Conservation (phyloP, 495 filamentous ascomycete genomes). For the Aspergillus nidulans region DNA sequence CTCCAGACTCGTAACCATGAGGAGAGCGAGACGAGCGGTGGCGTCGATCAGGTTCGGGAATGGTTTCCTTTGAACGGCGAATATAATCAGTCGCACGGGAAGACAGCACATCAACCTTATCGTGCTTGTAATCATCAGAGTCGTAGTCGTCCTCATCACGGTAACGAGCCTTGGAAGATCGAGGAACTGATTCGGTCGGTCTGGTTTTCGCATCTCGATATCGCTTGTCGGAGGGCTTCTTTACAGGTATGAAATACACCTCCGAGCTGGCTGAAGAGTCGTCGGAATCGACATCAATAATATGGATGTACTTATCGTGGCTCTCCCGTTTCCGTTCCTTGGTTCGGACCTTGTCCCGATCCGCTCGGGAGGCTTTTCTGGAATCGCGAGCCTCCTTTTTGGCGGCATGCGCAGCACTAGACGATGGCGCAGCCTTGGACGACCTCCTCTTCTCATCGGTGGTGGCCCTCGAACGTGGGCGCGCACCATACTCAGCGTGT, state of each 20-base stretch:
- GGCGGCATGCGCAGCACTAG: conserved; percentile 20
- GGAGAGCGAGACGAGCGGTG: conserved; percentile 31
- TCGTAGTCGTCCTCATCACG: conserved; percentile 27
- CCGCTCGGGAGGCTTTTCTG: conserved; percentile 28
- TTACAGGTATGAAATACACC: conserved; percentile 22
- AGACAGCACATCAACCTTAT: conserved; percentile 22
- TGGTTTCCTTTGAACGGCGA: conserved; percentile 24
- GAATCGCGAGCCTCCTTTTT: conserved; percentile 31
- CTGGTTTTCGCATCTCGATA: conserved; percentile 12
- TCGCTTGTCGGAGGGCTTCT: conserved; percentile 15
- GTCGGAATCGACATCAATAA: conserved; percentile 32
- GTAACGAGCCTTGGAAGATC: conserved; percentile 9
- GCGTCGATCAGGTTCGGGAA: conserved; percentile 23
- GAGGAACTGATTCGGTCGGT: conserved; percentile 18
- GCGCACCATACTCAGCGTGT: conserved; percentile 36
- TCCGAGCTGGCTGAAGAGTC: conserved; percentile 28
- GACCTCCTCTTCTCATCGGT: conserved; percentile 38
- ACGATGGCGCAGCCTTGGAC: conserved; percentile 25
- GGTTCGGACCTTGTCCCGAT: conserved; percentile 43
- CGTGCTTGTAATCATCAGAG: conserved; percentile 27
- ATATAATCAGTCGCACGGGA: conserved; percentile 37
- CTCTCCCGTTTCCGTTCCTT: conserved; percentile 48
- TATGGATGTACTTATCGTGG: conserved; percentile 39
- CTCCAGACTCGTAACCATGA: conserved; percentile 30
- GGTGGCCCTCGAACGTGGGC: conserved; percentile 26